Evolutionary conservation across 2,329 filamentous ascomycete species (phyloP).

Genomic region (Exserohilum rostratum): DNA sequence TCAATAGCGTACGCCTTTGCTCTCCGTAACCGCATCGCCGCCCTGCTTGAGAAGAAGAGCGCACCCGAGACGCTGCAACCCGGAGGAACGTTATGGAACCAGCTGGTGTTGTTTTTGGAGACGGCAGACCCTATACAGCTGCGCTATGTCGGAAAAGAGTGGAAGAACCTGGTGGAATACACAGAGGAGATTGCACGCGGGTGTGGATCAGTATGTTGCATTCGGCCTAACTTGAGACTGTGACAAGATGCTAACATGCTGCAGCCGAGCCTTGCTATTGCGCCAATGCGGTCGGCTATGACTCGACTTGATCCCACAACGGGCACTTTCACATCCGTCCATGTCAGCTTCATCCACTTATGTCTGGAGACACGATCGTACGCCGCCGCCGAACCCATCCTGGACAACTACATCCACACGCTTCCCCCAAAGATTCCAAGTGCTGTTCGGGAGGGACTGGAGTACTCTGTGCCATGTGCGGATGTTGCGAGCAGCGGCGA

Average conservation of each 20-base stretch:
- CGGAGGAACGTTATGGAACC: slow-evolving; percentile 57
- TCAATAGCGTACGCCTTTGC: slow-evolving; percentile 65
- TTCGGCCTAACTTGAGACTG: neutral
- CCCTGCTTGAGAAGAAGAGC: slow-evolving; percentile 42
- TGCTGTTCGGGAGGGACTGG: slow-evolving; percentile 38
- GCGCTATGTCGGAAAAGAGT: slow-evolving; percentile 59
- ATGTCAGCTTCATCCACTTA: slow-evolving; percentile 63
- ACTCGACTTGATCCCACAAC: slow-evolving; percentile 70
- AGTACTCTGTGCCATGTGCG: slow-evolving; percentile 50
- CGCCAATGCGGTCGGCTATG: slow-evolving; percentile 59
- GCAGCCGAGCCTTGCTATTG: slow-evolving; percentile 46
- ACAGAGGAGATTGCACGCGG: slow-evolving; percentile 42
- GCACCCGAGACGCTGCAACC: slow-evolving; percentile 52
- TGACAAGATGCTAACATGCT: slow-evolving; percentile 3
- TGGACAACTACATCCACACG: slow-evolving; percentile 70
- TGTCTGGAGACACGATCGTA: slow-evolving; percentile 62
- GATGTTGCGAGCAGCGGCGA: slow-evolving; percentile 54
- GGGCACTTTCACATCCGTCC: slow-evolving; percentile 69
- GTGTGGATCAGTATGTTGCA: slow-evolving; percentile 39
- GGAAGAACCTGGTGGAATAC: slow-evolving; percentile 53
- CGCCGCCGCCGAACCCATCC: slow-evolving; percentile 62
- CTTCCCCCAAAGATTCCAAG: slow-evolving; percentile 58
- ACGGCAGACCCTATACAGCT: slow-evolving; percentile 61
- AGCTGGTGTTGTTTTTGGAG: slow-evolving; percentile 55
- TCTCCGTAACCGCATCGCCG: slow-evolving; percentile 57